Percentiles rank a stretch among this genome's conserved stretches.
Conservation (phyloP, 2,329 filamentous ascomycete species). For the Fusarium praegraminearum region DNA sequence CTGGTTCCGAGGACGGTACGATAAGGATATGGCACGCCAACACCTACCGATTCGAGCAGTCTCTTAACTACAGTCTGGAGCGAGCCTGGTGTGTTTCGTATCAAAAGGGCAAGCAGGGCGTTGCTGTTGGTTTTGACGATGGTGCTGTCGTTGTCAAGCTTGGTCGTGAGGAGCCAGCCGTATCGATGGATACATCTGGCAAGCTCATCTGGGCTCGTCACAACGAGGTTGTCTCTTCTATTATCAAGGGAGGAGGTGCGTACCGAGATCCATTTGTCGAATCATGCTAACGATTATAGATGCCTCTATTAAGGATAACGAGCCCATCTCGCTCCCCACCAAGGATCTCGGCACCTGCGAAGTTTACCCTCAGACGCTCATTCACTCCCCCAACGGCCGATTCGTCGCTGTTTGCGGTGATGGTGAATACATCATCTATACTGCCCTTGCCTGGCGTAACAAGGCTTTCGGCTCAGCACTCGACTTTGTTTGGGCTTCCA, state of each 20-base stretch:
- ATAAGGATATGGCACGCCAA: constrained; percentile 99
- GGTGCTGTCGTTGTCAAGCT: constrained; percentile 98
- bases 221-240: constrained; percentile 92
- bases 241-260: constrained; percentile 87
- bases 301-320: constrained; percentile 85
- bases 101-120: constrained; percentile 92
- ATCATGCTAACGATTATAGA: constrained; percentile 63
- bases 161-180: constrained; percentile 94
- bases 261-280: constrained; percentile 4
- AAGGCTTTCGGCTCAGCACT: constrained; percentile 96
- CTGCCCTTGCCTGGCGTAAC: constrained; percentile 94
- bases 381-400: constrained; percentile 95
- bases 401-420: constrained; percentile 88
- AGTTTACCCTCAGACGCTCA: constrained; percentile 93
- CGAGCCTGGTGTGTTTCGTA: constrained; percentile 98
- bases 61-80: constrained; percentile 94
- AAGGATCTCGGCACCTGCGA: constrained; percentile 98
- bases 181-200: constrained; percentile 95
- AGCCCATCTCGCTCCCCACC: constrained; percentile 84
- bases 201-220: constrained; percentile 97
- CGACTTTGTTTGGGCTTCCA: constrained; percentile 97
- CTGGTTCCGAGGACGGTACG: constrained; percentile 96
- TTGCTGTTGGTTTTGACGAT: constrained; percentile 97
- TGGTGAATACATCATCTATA: constrained; percentile 99
- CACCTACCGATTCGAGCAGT: constrained; percentile 95